Percentiles rank a stretch among this genome's conserved stretches.
Conservation (phyloP, 2,329 filamentous ascomycete species). For the Aureobasidium sp. region DNA sequence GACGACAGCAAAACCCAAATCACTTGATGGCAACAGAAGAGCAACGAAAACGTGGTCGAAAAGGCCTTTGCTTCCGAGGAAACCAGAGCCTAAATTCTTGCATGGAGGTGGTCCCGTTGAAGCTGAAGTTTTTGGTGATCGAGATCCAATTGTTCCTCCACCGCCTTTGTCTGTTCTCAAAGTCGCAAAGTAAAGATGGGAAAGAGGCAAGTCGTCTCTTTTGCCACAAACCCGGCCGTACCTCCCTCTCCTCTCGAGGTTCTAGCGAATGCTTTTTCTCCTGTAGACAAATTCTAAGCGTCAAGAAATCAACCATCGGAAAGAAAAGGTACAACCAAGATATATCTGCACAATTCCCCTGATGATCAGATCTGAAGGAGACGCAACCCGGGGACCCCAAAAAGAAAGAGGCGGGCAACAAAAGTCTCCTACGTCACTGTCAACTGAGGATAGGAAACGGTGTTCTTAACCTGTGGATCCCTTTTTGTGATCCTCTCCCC, state of each 20-base stretch:
- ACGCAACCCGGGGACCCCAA: neutral
- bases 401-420: neutral
- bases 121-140: neutral
- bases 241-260: too few relatives aligned
- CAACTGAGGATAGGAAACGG: neutral
- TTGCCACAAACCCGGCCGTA: neutral
- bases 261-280: too few relatives aligned
- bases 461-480: neutral
- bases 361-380: neutral
- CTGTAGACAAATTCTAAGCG: too few relatives aligned
- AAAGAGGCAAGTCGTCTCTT: neutral
- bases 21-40: neutral
- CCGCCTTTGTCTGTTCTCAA: neutral
- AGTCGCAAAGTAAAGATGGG: neutral
- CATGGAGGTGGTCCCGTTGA: neutral
- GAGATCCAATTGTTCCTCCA: neutral
- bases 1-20: neutral
- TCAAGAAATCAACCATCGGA: neutral
- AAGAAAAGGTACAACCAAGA: neutral
- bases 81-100: neutral
- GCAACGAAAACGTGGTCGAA: neutral
- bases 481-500: neutral
- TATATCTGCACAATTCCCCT: neutral
- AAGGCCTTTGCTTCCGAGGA: neutral
- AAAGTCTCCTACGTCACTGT: neutral